phyloP scores from a whole-genome alignment of 2,329 filamentous ascomycete genomes.

The Fusarium sp. region DNA sequence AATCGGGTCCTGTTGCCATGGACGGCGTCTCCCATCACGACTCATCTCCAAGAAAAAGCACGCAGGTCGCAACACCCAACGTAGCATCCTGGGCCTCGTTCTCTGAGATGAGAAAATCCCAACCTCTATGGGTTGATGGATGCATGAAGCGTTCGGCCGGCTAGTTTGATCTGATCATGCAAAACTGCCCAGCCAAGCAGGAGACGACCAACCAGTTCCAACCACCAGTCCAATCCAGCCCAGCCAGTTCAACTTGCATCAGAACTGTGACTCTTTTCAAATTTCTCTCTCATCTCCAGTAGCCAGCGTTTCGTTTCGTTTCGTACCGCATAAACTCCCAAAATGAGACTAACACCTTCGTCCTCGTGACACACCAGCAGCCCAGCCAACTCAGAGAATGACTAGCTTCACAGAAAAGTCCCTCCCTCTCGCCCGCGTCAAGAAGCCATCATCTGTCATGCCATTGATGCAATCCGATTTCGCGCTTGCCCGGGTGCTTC shows the following conservation, averaged over 20 bases:
- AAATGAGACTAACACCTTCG: conserved; percentile 34
- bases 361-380: conserved; percentile 28
- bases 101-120: neutral
- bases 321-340: conserved; percentile 36
- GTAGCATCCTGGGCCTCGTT: neutral
- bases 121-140: neutral
- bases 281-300: neutral
- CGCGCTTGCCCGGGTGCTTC: neutral
- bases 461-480: neutral
- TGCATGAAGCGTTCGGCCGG: neutral
- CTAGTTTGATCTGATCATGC: conserved; percentile 12
- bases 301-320: conserved; percentile 1
- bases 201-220: neutral
- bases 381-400: neutral
- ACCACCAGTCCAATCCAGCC: neutral
- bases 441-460: conserved; percentile 3
- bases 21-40: neutral
- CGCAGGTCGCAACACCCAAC: conserved; percentile 6
- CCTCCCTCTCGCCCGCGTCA: conserved; percentile 16
- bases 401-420: neutral
- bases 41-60: neutral
- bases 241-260: neutral
- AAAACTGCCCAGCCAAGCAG: conserved; percentile 4
- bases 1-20: conserved; percentile 8
- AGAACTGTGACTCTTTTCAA: neutral